phyloP scores from a whole-genome alignment of 805 yeast species.

The Pichia eremophila region DNA sequence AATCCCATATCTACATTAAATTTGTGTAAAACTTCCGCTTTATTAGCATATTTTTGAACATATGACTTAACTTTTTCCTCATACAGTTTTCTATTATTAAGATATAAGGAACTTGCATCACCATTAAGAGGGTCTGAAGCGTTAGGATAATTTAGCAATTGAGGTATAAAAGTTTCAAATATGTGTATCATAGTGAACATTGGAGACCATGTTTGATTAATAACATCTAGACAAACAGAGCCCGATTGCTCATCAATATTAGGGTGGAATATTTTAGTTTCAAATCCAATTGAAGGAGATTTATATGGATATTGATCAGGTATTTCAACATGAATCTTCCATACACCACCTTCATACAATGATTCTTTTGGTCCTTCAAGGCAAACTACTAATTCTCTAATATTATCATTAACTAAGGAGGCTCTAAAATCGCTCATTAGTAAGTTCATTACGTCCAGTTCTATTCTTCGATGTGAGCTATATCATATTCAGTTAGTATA shows the following conservation, averaged over 20 bases:
- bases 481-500: neutral
- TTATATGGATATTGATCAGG: slow-evolving; percentile 95
- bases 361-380: slow-evolving; percentile 83
- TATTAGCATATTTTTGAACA: slow-evolving; percentile 59
- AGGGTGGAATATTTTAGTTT: slow-evolving; percentile 88
- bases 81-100: slow-evolving; percentile 58
- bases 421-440: slow-evolving; percentile 92
- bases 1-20: slow-evolving; percentile 15
- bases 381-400: slow-evolving; percentile 80
- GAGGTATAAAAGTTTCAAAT: slow-evolving; percentile 90
- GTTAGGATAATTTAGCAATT: slow-evolving; percentile 82
- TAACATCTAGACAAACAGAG: slow-evolving; percentile 89
- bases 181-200: slow-evolving; percentile 89
- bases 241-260: slow-evolving; percentile 89
- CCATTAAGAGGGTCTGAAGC: slow-evolving; percentile 90
- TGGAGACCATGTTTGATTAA: slow-evolving; percentile 97
- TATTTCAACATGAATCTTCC: slow-evolving; percentile 87
- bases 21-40: slow-evolving; percentile 23
- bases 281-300: slow-evolving; percentile 92
- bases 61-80: slow-evolving; percentile 62
- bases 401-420: slow-evolving; percentile 53
- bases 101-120: slow-evolving; percentile 75
- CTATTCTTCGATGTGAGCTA: slow-evolving; percentile 66
- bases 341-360: slow-evolving; percentile 81
- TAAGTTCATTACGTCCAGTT: slow-evolving; percentile 93